Percentiles rank a stretch among this genome's conserved stretches.
Conservation (phyloP, 1,139 yeast species). For the Suhomyces panamericanus region DNA sequence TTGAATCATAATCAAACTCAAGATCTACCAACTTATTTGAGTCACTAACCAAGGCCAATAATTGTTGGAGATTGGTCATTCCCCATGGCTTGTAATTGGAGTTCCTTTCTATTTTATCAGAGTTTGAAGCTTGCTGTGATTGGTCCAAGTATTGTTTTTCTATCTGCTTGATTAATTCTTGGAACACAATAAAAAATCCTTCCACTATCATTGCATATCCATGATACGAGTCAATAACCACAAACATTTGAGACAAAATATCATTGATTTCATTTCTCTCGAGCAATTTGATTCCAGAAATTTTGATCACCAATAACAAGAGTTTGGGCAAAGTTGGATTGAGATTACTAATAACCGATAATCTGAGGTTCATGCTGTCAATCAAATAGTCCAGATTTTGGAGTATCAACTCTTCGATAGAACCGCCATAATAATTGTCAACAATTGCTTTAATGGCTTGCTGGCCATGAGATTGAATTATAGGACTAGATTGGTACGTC, state of each 20-base stretch:
- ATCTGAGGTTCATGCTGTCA: constrained; percentile 68
- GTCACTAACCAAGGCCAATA: constrained; percentile 42
- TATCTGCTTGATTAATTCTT: constrained; percentile 60
- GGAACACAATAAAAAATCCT: constrained; percentile 73
- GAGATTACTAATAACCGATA: constrained; percentile 62
- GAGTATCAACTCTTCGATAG: constrained; percentile 54
- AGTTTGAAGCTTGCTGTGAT: constrained; percentile 13
- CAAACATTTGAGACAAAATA: constrained; percentile 69
- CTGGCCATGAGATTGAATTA: constrained; percentile 34
- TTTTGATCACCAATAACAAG: constrained; percentile 60
- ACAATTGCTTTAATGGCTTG: constrained; percentile 42
- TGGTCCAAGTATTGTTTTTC: constrained; percentile 34
- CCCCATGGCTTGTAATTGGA: constrained; percentile 58
- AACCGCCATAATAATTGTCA: constrained; percentile 53
- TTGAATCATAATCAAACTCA: constrained; percentile 28
- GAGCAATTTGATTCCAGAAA: constrained; percentile 68
- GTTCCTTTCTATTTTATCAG: constrained; percentile 16
- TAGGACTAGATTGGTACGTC: constrained; percentile 29
- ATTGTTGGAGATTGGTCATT: constrained; percentile 37
- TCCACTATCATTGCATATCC: constrained; percentile 73
- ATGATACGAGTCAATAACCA: constrained; percentile 77
- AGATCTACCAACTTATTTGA: constrained; percentile 38
- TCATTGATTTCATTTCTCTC: constrained; percentile 62
- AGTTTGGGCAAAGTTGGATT: constrained; percentile 76
- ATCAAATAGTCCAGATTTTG: constrained; percentile 79